Conservation (phyloP, 495 filamentous ascomycete species). For the Talaromyces ruber region DNA sequence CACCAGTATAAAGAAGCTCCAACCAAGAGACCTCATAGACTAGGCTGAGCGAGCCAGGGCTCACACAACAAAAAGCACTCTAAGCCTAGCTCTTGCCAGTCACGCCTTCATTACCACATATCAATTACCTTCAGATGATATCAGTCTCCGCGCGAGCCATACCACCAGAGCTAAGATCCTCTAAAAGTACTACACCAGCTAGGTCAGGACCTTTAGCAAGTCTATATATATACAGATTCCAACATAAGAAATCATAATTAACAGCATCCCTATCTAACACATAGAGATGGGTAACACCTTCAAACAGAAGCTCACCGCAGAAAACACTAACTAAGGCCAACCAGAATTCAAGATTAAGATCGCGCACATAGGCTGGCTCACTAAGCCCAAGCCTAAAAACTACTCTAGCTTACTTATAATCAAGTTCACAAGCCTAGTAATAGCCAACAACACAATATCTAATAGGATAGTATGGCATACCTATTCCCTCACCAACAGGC, state of each 20-base stretch:
- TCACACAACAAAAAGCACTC: too few species aligned
- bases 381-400: slow-evolving; percentile 1
- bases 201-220: slow-evolving; percentile 4
- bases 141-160: slow-evolving; percentile 2
- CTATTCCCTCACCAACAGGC: slow-evolving; percentile 1
- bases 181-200: neutral
- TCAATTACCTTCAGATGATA: slow-evolving; percentile 10
- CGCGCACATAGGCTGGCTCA: slow-evolving; percentile 4
- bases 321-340: neutral
- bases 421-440: slow-evolving; percentile 12
- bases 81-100: too few species aligned
- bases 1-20: too few species aligned
- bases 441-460: slow-evolving; percentile 11
- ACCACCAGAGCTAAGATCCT: slow-evolving; percentile 9
- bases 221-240: neutral
- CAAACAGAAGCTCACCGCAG: neutral
- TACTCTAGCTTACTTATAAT: slow-evolving; percentile 10
- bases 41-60: too few species aligned
- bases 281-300: neutral
- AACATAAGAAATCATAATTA: neutral
- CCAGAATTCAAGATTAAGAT: neutral
- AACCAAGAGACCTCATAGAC: too few species aligned
- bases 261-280: neutral
- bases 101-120: slow-evolving; percentile 7
- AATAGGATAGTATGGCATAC: slow-evolving; percentile 8